These are phyloP conservation scores for Chara braunii DNA, from an alignment of 139 green algal species.

Conservation along the genomic window DNA sequence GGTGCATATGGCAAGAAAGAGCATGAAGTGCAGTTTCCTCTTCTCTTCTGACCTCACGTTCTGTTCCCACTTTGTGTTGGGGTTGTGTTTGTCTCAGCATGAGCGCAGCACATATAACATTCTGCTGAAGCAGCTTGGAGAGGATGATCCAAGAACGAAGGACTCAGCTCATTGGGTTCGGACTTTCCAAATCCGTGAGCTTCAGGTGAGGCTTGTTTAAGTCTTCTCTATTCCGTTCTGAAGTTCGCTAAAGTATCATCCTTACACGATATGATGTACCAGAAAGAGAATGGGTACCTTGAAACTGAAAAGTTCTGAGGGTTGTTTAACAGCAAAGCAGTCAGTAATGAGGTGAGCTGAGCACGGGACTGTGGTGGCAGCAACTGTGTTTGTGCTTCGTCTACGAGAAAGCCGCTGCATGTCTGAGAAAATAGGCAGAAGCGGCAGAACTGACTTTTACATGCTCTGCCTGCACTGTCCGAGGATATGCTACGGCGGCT, in stretches of 20 bases:
- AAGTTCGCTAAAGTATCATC: neutral
- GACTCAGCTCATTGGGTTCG: slow-evolving; percentile 41
- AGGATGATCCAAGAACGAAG: slow-evolving; percentile 41
- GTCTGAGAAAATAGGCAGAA: too few relatives aligned
- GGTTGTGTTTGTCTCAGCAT: too few relatives aligned
- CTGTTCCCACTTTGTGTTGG: too few relatives aligned
- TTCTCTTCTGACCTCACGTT: too few relatives aligned
- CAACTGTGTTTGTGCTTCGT: too few relatives aligned
- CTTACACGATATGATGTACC: neutral
- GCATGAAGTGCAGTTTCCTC: neutral
- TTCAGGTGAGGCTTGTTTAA: slow-evolving; percentile 5
- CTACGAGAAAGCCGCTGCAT: too few relatives aligned
- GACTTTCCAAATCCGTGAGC: slow-evolving; percentile 32
- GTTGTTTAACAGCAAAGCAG: too few relatives aligned
- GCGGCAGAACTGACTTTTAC: neutral
- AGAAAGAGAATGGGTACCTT: neutral
- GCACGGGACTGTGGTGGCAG: too few relatives aligned
- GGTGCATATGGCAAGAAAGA: neutral
- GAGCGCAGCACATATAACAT: slow-evolving; percentile 36
- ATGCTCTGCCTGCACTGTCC: neutral
- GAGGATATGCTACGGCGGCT: neutral
- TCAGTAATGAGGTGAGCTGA: too few relatives aligned
- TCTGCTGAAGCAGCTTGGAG: slow-evolving; percentile 36
- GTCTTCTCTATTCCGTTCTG: neutral
- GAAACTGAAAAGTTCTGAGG: neutral